phyloP scores from a whole-genome alignment of 176 grass and related monocot species.

The Olyra latifolia region DNA sequence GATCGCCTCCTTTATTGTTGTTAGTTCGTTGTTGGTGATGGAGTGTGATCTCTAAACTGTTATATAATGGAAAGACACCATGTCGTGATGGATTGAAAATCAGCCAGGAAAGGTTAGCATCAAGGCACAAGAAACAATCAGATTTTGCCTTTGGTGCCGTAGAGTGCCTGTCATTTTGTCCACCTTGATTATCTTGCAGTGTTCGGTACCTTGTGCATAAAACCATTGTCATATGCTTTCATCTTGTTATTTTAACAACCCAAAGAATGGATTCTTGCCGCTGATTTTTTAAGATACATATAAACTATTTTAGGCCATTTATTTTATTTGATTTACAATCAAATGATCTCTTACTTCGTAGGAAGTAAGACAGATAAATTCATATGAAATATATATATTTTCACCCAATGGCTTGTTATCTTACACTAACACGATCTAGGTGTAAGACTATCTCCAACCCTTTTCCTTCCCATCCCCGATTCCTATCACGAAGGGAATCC shows the following conservation, averaged over 20 bases:
- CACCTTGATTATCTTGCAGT: background rate
- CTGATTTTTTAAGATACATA: too few relatives aligned
- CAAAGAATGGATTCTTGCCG: too few relatives aligned
- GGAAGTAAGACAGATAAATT: too few relatives aligned
- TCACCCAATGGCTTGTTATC: too few relatives aligned
- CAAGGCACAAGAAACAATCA: conserved; percentile 12
- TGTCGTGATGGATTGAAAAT: background rate
- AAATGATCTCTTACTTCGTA: too few relatives aligned
- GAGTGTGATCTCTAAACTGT: background rate
- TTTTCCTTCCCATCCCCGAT: too few relatives aligned
- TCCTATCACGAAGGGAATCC: too few relatives aligned
- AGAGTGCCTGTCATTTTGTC: background rate
- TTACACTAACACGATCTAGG: too few relatives aligned
- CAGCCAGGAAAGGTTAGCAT: background rate
- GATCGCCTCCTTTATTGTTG: background rate
- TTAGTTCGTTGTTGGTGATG: conserved; percentile 6
- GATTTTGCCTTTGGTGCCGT: background rate
- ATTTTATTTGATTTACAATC: too few relatives aligned
- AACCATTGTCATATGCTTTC: background rate
- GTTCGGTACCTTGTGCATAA: background rate
- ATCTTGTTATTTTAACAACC: background rate
- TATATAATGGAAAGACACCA: background rate
- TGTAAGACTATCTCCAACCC: too few relatives aligned
- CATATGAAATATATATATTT: too few relatives aligned
- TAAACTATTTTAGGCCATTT: too few relatives aligned